These are phyloP conservation scores for Coniochaeta hoffmannii DNA, from an alignment of 2,329 filamentous ascomycete genomes.

Conservation along the genomic window DNA sequence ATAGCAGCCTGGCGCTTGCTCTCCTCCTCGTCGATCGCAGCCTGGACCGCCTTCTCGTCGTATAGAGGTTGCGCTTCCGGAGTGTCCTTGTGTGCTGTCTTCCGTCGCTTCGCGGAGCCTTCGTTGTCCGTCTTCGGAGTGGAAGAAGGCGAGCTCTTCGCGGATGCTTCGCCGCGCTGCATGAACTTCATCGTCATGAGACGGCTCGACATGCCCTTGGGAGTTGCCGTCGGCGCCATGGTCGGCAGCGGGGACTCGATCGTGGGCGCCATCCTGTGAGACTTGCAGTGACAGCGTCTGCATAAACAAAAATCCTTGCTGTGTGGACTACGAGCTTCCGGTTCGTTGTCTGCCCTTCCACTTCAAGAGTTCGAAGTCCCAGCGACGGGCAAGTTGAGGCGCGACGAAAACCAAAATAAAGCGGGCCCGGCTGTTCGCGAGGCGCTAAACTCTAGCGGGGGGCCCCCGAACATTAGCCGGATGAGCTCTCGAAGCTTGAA, in stretches of 20 bases:
- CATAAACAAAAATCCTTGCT: too few species aligned
- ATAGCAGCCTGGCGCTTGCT: conserved; percentile 54
- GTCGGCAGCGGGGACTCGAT: conserved; percentile 7
- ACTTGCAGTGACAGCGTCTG: background rate
- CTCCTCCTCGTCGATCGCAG: conserved; percentile 60
- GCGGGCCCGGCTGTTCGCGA: background rate
- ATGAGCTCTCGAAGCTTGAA: background rate
- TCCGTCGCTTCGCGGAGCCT: conserved; percentile 56
- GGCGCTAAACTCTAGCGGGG: background rate
- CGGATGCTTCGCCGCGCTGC: conserved; percentile 72
- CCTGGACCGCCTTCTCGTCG: conserved; percentile 54
- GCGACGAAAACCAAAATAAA: background rate
- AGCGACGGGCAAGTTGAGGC: too few species aligned
- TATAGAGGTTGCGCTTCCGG: conserved; percentile 35
- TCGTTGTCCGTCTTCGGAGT: conserved; percentile 36
- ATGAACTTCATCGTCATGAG: conserved; percentile 97
- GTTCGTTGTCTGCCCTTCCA: too few species aligned
- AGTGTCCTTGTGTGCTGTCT: conserved; percentile 33
- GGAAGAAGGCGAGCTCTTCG: conserved; percentile 31
- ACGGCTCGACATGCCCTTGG: conserved; percentile 72
- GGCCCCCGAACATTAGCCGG: background rate
- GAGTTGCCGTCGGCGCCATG: conserved; percentile 27
- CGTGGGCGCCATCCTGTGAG: conserved; percentile 12
- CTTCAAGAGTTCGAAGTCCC: too few species aligned
- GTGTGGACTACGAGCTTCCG: too few species aligned